These are phyloP conservation scores for Amauroascus verrucosus DNA, from an alignment of 2,329 filamentous ascomycete species.

Conservation along the genomic window DNA sequence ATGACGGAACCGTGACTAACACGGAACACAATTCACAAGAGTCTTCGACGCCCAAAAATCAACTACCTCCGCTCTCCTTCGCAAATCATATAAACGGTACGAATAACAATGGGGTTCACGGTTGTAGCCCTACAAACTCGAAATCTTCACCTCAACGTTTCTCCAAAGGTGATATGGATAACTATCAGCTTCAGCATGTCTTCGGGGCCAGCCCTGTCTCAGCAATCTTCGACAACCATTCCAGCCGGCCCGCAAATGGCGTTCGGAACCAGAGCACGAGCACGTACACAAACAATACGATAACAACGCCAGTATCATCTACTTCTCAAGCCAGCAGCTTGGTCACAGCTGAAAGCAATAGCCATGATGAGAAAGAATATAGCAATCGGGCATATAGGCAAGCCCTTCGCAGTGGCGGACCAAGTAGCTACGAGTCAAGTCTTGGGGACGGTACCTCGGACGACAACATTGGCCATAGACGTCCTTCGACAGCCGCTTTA, in stretches of 20 bases:
- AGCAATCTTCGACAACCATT: neutral
- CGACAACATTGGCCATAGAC: constrained; percentile 2
- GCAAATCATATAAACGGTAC: neutral
- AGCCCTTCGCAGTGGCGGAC: neutral
- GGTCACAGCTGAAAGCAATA: constrained; percentile 29
- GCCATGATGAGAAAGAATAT: constrained; percentile 30
- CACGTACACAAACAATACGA: constrained; percentile 33
- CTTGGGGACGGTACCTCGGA: constrained; percentile 8
- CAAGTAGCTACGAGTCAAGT: constrained; percentile 10
- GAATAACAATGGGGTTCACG: neutral
- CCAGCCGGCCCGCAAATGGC: constrained; percentile 11
- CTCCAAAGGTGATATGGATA: neutral
- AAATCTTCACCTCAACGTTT: neutral
- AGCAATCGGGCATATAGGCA: constrained; percentile 18
- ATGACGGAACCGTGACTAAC: constrained; percentile 3
- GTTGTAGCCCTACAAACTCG: neutral
- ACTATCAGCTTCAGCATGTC: neutral
- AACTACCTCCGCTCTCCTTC: neutral
- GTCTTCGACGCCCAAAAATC: neutral
- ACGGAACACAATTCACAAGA: constrained; percentile 1
- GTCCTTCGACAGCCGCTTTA: constrained; percentile 5
- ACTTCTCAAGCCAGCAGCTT: constrained; percentile 39
- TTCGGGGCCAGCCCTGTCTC: neutral
- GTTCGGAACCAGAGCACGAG: constrained; percentile 32
- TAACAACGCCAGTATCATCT: constrained; percentile 33